Percentiles rank a stretch among this genome's conserved stretches.
Evolutionary conservation across 2,329 filamentous ascomycete genomes (phyloP).

Genomic region (Alternaria conjuncta): DNA sequence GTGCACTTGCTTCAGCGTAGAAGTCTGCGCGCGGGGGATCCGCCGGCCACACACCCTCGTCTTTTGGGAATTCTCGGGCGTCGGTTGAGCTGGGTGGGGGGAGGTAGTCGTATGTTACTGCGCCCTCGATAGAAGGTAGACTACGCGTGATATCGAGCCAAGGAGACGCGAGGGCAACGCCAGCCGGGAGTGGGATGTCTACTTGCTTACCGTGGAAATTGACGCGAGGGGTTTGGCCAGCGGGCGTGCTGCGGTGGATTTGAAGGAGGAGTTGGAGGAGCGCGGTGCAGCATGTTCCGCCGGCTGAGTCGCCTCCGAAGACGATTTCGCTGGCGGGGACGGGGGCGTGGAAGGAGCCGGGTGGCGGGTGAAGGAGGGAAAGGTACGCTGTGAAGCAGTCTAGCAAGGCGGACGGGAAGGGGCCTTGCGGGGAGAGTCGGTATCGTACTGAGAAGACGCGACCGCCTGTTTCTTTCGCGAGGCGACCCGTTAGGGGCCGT

Average conservation of each 20-base stretch:
- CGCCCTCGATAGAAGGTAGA: slow-evolving; percentile 61
- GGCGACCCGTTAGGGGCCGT: slow-evolving; percentile 62
- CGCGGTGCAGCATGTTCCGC: slow-evolving; percentile 72
- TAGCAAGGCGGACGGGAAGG: slow-evolving; percentile 76
- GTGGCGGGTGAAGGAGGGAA: slow-evolving; percentile 73
- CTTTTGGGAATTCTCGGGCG: slow-evolving; percentile 53
- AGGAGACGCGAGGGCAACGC: slow-evolving; percentile 66
- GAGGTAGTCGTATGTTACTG: slow-evolving; percentile 69
- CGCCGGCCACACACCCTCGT: slow-evolving; percentile 55
- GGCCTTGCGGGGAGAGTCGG: slow-evolving; percentile 73
- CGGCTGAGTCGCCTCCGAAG: slow-evolving; percentile 76
- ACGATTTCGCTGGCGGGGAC: slow-evolving; percentile 71
- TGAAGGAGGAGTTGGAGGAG: slow-evolving; percentile 74
- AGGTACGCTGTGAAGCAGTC: slow-evolving; percentile 78
- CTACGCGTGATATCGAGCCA: slow-evolving; percentile 76
- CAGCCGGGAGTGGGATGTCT: slow-evolving; percentile 70
- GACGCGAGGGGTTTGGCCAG: slow-evolving; percentile 55
- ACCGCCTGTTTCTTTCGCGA: slow-evolving; percentile 72
- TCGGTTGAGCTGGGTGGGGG: slow-evolving; percentile 50
- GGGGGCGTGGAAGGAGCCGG: slow-evolving; percentile 69
- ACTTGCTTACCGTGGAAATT: slow-evolving; percentile 66
- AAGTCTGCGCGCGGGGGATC: slow-evolving; percentile 55
- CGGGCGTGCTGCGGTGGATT: slow-evolving; percentile 55
- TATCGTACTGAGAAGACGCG: slow-evolving; percentile 76
- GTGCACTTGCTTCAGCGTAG: slow-evolving; percentile 53